Percentiles rank a stretch among this genome's conserved stretches.
These are phyloP conservation scores for Phytophthora ohioensis DNA, from an alignment of 352 stramenopile genomes.

Conservation along the genomic window DNA sequence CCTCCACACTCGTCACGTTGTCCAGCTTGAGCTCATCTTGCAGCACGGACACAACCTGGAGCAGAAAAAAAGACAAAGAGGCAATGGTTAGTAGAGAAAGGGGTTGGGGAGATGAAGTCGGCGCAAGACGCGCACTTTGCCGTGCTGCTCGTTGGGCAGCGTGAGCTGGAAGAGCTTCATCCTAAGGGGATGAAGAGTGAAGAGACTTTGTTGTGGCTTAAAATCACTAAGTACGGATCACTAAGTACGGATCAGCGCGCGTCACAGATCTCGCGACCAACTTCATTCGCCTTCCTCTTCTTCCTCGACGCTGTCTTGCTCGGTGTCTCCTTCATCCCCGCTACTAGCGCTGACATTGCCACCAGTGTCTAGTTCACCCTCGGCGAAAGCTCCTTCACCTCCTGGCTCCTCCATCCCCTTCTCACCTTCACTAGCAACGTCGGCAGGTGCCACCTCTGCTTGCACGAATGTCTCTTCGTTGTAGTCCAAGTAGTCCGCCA, in stretches of 20 bases:
- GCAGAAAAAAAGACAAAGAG: neutral
- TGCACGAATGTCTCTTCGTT: slow-evolving; percentile 41
- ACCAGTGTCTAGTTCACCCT: slow-evolving; percentile 11
- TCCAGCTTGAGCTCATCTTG: slow-evolving; percentile 87
- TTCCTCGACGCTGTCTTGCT: slow-evolving; percentile 20
- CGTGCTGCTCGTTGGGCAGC: slow-evolving; percentile 84
- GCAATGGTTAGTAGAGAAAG: neutral
- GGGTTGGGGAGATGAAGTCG: neutral
- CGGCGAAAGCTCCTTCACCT: slow-evolving; percentile 9
- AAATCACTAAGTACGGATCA: neutral
- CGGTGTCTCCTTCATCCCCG: slow-evolving; percentile 38
- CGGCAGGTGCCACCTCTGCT: slow-evolving; percentile 9
- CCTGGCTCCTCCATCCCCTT: slow-evolving; percentile 3
- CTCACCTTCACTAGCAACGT: slow-evolving; percentile 6
- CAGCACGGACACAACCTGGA: slow-evolving; percentile 75
- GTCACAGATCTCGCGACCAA: slow-evolving; percentile 11
- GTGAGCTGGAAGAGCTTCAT: slow-evolving; percentile 93
- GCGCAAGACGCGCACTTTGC: slow-evolving; percentile 47
- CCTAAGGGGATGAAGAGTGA: no score
- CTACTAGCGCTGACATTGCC: slow-evolving; percentile 29
- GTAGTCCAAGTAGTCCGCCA: slow-evolving; percentile 75
- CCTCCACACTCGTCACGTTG: slow-evolving; percentile 87
- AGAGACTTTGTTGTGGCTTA: neutral
- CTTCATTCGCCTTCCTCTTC: slow-evolving; percentile 19
- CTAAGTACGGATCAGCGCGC: slow-evolving; percentile 18